Evolutionary conservation across 352 stramenopile genomes (phyloP).

Genomic region (Lagenidium giganteum): DNA sequence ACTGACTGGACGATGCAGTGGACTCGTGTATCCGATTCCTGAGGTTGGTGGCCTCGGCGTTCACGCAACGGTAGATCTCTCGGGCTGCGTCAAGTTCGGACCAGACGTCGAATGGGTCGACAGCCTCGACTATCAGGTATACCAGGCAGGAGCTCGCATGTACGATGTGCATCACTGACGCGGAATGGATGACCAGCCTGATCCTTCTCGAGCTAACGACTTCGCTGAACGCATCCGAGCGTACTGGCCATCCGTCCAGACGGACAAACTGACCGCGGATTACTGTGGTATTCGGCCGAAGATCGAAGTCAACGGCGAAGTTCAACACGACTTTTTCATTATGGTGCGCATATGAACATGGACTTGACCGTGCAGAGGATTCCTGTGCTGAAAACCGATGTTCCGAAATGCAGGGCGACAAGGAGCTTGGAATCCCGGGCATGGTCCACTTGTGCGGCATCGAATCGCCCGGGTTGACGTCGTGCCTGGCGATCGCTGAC

Average conservation of each 20-base stretch:
- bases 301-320: slow-evolving; percentile 57
- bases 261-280: slow-evolving; percentile 83
- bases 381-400: not conserved
- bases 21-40: slow-evolving; percentile 95
- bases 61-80: slow-evolving; percentile 94
- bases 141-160: no score
- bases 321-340: slow-evolving; percentile 91
- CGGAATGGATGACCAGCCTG: slow-evolving; percentile 19
- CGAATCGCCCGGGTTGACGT: slow-evolving; percentile 94
- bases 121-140: slow-evolving; percentile 81
- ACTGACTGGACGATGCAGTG: slow-evolving; percentile 35
- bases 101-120: slow-evolving; percentile 96
- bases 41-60: slow-evolving; percentile 93
- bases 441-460: slow-evolving; percentile 94
- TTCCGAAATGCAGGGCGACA: slow-evolving; percentile 48
- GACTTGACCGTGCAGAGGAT: not conserved
- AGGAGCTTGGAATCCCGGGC: slow-evolving; percentile 70
- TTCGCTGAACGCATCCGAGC: slow-evolving; percentile 75
- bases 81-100: slow-evolving; percentile 92
- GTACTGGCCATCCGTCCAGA: slow-evolving; percentile 91
- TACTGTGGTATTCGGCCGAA: slow-evolving; percentile 97
- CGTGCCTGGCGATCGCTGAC: slow-evolving; percentile 83
- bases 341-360: slow-evolving; percentile 25
- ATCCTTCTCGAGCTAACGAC: slow-evolving; percentile 41
- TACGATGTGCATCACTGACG: not conserved